Evolutionary conservation across 257 asterid genomes (phyloP).

Genomic region (Nicotiana otophora): DNA sequence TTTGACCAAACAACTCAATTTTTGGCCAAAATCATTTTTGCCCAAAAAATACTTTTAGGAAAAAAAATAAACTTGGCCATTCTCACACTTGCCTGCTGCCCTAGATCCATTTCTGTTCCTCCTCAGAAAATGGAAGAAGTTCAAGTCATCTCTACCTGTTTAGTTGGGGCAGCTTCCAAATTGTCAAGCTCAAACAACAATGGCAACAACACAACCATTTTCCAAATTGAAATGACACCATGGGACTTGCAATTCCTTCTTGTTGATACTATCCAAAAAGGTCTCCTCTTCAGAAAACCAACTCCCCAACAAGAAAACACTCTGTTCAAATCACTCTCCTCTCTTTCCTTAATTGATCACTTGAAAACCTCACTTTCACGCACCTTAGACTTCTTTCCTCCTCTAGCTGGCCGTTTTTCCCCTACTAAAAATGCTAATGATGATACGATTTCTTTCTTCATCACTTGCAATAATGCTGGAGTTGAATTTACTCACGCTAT

Average conservation of each 20-base stretch:
- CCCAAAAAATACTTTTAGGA: too few relatives aligned
- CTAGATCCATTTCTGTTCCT: neutral
- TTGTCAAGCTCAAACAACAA: neutral
- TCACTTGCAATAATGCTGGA: slow-evolving; percentile 10
- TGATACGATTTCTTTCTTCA: neutral
- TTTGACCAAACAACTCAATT: too few relatives aligned
- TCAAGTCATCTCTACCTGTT: slow-evolving; percentile 13
- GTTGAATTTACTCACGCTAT: slow-evolving; percentile 19
- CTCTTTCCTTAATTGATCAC: neutral
- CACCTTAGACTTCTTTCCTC: slow-evolving; percentile 43
- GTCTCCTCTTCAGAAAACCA: slow-evolving; percentile 19
- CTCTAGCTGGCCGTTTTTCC: slow-evolving; percentile 42
- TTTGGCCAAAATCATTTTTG: too few relatives aligned
- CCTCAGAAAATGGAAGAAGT: slow-evolving; percentile 1
- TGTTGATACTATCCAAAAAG: slow-evolving; percentile 17
- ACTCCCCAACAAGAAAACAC: neutral
- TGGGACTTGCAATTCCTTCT: slow-evolving; percentile 21
- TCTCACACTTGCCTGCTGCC: neutral
- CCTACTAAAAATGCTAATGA: neutral
- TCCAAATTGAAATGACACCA: slow-evolving; percentile 18
- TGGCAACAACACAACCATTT: neutral
- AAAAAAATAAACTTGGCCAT: too few relatives aligned
- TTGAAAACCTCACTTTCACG: slow-evolving; percentile 18
- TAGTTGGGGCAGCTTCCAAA: neutral
- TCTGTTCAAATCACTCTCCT: neutral